A percentile compares a stretch with the other conserved stretches of the same genome.
phyloP scores from a whole-genome alignment of 2,329 filamentous ascomycete species.

The Trichoderma koningiopsis region DNA sequence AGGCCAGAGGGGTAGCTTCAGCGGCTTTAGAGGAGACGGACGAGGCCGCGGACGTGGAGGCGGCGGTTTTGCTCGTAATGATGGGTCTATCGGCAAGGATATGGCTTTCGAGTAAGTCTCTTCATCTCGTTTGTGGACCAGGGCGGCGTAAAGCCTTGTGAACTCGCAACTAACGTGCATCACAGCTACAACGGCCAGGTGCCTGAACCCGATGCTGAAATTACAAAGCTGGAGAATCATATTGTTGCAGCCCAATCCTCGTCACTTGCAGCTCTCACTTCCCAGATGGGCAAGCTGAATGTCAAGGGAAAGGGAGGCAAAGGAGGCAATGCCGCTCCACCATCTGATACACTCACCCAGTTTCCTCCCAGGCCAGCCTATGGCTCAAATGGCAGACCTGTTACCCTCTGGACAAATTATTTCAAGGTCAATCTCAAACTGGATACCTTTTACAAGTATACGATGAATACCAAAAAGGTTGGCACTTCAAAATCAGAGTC shows the following conservation, averaged over 20 bases:
- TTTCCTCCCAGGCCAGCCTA: slow-evolving; percentile 55
- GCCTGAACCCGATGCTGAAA: slow-evolving; percentile 32
- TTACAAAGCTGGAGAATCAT: slow-evolving; percentile 45
- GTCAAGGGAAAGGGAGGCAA: slow-evolving; percentile 30
- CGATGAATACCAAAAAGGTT: slow-evolving; percentile 42
- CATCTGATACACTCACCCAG: slow-evolving; percentile 29
- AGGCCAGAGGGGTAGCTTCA: slow-evolving; percentile 29
- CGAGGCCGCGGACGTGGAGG: slow-evolving; percentile 28
- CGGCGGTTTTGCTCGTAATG: slow-evolving; percentile 30
- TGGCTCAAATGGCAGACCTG: slow-evolving; percentile 46
- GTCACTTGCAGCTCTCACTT: slow-evolving; percentile 39
- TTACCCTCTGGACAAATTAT: slow-evolving; percentile 58
- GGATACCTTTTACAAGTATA: slow-evolving; percentile 49
- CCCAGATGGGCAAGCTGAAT: slow-evolving; percentile 42
- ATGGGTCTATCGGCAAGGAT: slow-evolving; percentile 31
- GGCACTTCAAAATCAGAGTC: not conserved
- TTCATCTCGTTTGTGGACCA: not conserved
- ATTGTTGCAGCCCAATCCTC: slow-evolving; percentile 39
- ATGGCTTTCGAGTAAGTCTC: slow-evolving; percentile 29
- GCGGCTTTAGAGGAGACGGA: slow-evolving; percentile 29
- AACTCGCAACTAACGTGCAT: slow-evolving; percentile 4
- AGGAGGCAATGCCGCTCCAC: slow-evolving; percentile 18
- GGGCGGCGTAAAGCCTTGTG: not conserved
- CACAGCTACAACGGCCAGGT: slow-evolving; percentile 32
- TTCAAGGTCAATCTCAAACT: slow-evolving; percentile 48